phyloP scores from a whole-genome alignment of 169 alveolate genomes.

The Cystoisospora suis region DNA sequence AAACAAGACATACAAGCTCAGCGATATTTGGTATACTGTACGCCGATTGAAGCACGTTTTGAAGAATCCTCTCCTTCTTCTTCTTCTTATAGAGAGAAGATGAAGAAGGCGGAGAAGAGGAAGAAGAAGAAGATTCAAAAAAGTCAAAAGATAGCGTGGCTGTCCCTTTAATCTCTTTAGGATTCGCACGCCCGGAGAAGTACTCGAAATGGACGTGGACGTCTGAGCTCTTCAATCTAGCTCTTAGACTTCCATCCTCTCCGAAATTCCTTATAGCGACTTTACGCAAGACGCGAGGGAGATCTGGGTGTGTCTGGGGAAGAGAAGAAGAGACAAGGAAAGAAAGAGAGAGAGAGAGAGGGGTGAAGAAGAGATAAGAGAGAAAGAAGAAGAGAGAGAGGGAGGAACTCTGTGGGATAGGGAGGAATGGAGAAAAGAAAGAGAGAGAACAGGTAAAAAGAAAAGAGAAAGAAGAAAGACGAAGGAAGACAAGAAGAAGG shows the following conservation, averaged over 20 bases:
- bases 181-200: not conserved
- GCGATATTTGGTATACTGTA: not conserved
- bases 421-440: not conserved
- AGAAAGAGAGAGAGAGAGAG: not conserved
- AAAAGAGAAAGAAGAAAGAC: not conserved
- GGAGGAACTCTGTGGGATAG: not conserved
- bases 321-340: not conserved
- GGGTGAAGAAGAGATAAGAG: not conserved
- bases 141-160: not conserved
- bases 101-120: no score
- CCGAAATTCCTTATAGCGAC: not conserved
- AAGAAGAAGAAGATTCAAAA: no score
- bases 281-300: not conserved
- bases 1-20: not conserved
- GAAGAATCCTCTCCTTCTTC: no score
- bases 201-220: not conserved
- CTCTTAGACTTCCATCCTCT: not conserved
- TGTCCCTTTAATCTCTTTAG: not conserved
- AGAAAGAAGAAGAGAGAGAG: not conserved
- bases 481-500: not conserved
- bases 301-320: constrained; percentile 15
- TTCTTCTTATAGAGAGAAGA: no score
- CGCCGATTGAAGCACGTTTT: no score
- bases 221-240: not conserved
- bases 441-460: not conserved